These are phyloP conservation scores for Torrubiellomyces zombiae DNA, from an alignment of 2,329 filamentous ascomycete species.

Conservation along the genomic window DNA sequence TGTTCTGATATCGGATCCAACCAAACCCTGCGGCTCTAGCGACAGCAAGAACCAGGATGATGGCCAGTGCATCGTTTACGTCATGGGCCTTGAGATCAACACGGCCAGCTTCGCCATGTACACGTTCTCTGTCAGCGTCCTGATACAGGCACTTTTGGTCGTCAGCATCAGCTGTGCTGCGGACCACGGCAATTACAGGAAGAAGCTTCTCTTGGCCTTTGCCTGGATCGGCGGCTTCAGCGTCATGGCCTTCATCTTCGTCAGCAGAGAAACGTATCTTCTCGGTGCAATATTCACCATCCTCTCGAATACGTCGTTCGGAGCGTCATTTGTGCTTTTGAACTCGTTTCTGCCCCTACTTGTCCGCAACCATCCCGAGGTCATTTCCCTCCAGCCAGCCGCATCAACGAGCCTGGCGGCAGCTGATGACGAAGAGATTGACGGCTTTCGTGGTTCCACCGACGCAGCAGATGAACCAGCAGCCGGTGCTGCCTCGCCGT, in stretches of 20 bases:
- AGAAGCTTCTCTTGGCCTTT: conserved; percentile 73
- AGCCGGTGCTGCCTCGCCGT: conserved; percentile 28
- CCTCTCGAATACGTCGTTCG: conserved; percentile 83
- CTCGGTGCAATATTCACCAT: conserved; percentile 74
- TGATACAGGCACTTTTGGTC: conserved; percentile 77
- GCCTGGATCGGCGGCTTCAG: conserved; percentile 64
- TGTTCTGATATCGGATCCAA: conserved; percentile 63
- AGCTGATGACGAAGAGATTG: conserved; percentile 14
- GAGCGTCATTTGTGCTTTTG: conserved; percentile 83
- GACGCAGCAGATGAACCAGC: too few species aligned
- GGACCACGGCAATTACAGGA: conserved; percentile 84
- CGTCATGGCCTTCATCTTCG: conserved; percentile 77
- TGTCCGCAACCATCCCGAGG: conserved; percentile 63
- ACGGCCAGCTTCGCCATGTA: conserved; percentile 98
- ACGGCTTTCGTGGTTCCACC: too few species aligned
- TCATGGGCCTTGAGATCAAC: conserved; percentile 77
- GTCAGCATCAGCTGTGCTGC: conserved; percentile 94
- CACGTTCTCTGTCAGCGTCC: conserved; percentile 83
- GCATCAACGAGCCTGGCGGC: conserved; percentile 16
- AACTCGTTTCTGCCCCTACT: conserved; percentile 90
- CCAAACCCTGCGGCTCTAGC: conserved; percentile 54
- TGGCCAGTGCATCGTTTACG: conserved; percentile 64
- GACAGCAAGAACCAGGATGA: conserved; percentile 34
- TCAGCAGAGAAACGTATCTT: conserved; percentile 60
- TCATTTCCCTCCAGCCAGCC: conserved; percentile 13